Base-by-base conservation (phyloP, 257 asterid genomes). In the Penstemon davidsonii region DNA sequence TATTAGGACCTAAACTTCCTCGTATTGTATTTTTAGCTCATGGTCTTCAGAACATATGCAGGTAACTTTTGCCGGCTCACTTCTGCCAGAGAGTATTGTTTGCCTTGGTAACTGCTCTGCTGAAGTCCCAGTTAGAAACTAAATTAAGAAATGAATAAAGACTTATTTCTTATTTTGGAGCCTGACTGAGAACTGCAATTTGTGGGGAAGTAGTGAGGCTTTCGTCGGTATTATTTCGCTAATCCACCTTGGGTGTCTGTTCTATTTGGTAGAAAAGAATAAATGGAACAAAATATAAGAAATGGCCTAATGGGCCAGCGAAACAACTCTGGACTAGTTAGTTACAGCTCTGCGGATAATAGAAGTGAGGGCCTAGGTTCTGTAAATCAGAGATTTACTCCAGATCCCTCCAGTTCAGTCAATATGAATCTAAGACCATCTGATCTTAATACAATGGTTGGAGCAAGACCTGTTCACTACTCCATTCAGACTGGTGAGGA, bases 401-500 rank as follows among this genome's bases (percentile, higher is more conserved):
- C 78, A 78, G 96, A 85, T 85, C 87, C 96, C 6, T 76, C 92
- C 64, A 75, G 80, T 78, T 80, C 80, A 55, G 67, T 79, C 64
- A 82, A 85, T 67, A 74, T 79, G 51, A 84, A 81, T 70, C 64
- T 78, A 18, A 79, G 92, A 67, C 90, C 91, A 5, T 78, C 89
- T 18, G 91, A 84, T 71, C 63, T 60, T 64, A 79, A 75, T 76
- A 50, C 60, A 40, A 73, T 83, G 63, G 80, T 76, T 72, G 88
- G 80, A 68, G 70, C 89, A 74, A 85, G 87, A 67, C 95, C 97
- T 67, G 93, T 88, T 78, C 84, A 92, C 76, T 92, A 78, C 75
- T 92, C 98, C 77, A 88, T 90, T 63, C 98, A 90, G 81, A 92
- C 97, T 10, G 98, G 98, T 18, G 98, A 92, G 87, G 98, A 88